Base-by-base conservation (phyloP, 805 yeast genomes). In the Saccharomycopsis sp. region DNA sequence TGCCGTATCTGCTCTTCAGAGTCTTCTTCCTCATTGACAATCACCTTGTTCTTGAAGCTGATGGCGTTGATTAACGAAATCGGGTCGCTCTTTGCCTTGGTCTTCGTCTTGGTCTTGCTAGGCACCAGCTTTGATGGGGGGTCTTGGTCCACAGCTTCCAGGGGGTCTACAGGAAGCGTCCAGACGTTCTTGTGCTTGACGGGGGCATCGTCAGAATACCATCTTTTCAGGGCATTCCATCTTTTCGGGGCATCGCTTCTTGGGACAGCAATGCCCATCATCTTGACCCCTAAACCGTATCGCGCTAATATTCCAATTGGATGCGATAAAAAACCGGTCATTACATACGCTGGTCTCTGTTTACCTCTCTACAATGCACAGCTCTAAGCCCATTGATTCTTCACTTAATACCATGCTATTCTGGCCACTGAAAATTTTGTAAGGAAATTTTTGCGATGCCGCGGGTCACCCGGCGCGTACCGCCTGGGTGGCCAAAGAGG, bases 1-100 rank as follows among this genome's bases (percentile, higher is more conserved):
- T 54, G 62, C 64, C 55, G 70, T 68, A 47, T 65, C 65, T 58
- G 66, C 62, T 47, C 62, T 63, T 55, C 1, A 72, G 70, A 22
- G 53, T 69, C 65, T 42, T 66, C 67, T 35, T 72, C 58, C 52
- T 53, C 29, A 53, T 38, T 23, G 57, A 19, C 2, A 15, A 12
- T 24, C 53, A 56, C 29, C 24, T 25, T 44, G 12, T 44, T 44
- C 22, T 44, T 44, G 22, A 19, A 44, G 12, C 49, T 44, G 19
- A 44, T 44, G 19, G 49, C 49, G 12, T 44, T 44, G 19, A 44
- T 44, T 17, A 44, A 44, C 8, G 49, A 44, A 44, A 44, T 44
- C 19, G 49, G 49, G 12, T 44, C 49, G 22, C 49, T 44, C 22
- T 35, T 35, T 35, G 41, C 41, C 14, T 8, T 35, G 41, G 41